Evolutionary conservation across 306 rosid genomes (phyloP).

Genomic region (Medicago lupulina): DNA sequence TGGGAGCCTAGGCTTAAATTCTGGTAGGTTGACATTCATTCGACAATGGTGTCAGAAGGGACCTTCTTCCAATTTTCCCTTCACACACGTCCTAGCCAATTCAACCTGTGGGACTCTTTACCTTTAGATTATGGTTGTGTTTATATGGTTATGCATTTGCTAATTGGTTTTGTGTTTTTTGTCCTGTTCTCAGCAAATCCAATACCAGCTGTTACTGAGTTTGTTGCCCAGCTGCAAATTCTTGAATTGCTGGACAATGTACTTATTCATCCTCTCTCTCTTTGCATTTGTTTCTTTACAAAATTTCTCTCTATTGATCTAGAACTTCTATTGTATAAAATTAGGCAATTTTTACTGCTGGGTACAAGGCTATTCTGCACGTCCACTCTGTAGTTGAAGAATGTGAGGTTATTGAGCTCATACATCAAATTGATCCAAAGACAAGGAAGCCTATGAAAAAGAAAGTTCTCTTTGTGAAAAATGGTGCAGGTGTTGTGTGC

Average conservation of each 20-base stretch:
- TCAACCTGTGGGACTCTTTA: constrained; percentile 1
- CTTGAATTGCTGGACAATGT: constrained; percentile 95
- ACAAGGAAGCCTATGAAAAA: constrained; percentile 84
- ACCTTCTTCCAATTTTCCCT: background rate
- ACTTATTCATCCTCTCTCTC: background rate
- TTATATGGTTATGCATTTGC: constrained; percentile 42
- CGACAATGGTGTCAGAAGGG: background rate
- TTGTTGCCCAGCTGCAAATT: constrained; percentile 82
- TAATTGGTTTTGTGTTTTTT: constrained; percentile 7
- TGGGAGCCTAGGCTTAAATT: background rate
- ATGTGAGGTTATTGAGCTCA: constrained; percentile 90
- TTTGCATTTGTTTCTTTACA: constrained; percentile 12
- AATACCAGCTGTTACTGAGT: constrained; percentile 69
- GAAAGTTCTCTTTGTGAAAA: constrained; percentile 82
- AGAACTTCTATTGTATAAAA: constrained; percentile 5
- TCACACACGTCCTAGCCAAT: constrained; percentile 9
- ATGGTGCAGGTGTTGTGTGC: constrained; percentile 64
- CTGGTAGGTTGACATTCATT: constrained; percentile 15
- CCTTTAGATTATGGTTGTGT: constrained; percentile 14
- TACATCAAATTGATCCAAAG: constrained; percentile 88
- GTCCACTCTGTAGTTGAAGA: constrained; percentile 90
- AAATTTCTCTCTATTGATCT: constrained; percentile 15
- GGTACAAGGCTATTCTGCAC: constrained; percentile 95
- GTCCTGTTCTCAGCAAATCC: constrained; percentile 62
- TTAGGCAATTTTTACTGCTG: constrained; percentile 99